Evolutionary conservation across 257 asterid genomes (phyloP), one percentile per base, ranked within the genome.

Genomic region (Phtheirospermum japonicum): DNA sequence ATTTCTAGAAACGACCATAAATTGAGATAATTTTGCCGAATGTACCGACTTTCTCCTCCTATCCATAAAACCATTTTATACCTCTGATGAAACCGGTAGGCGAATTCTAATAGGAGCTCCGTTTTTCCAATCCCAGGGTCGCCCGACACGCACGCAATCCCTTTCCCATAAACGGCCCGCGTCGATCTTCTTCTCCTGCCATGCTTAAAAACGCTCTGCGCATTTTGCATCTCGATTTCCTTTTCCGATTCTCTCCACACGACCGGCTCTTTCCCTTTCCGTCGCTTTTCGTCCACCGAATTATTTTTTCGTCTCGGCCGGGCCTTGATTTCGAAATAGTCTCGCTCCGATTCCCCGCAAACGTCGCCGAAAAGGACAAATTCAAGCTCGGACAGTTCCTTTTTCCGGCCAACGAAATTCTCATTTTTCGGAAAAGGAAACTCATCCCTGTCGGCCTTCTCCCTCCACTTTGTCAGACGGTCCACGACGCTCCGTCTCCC

Each of bases 401-500:
- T 89, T 73, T 83, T 89, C 76, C 95, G 67, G 45, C 97, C 97
- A 12, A 89, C 84, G n/a, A 89, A 89, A 69, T 65, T 85, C 67
- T 85, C 94, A 31, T 89, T 89, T 45, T 70, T 82, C 50, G 86
- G 92, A 64, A 67, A 89, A 32, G 94, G 95, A 51, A 87, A 84
- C 80, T 87, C 95, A 61, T 84, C 95, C 46, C 77, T 85, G 73
- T 89, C 89, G 2, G 83, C 92, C 12, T 76, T 83, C 75, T 89
- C 97, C 63, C 87, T 83, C 94, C 95, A 89, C 72, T 85, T 89
- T 1, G 86, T 75, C 26, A 87, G 65, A 56, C 95, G 75, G 63
- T 89, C 95, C 2, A 85, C 94, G 7, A 85, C 80, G 49, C 97
- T 89, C 79, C 99, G 78, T 79, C 95, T 82, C 43, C 99, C 99